Conservation (phyloP, 2,329 filamentous ascomycete species). For the Microdochium nivale region DNA sequence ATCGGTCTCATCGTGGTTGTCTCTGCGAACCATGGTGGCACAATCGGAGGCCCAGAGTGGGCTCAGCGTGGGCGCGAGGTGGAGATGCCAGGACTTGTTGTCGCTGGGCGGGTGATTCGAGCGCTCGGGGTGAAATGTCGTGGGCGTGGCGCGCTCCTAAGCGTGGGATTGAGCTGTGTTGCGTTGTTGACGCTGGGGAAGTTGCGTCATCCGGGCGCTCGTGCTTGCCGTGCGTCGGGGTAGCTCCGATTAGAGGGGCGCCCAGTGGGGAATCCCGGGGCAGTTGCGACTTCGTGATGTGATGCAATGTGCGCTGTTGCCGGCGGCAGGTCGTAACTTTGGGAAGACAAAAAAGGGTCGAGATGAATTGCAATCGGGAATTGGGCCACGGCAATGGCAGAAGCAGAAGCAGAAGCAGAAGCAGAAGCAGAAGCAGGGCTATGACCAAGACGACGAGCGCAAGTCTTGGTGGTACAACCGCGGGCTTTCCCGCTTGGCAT, state of each 20-base stretch:
- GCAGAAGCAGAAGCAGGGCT: not conserved
- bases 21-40: not conserved
- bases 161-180: not conserved
- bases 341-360: not conserved
- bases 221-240: not conserved
- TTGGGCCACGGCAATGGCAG: too few species aligned
- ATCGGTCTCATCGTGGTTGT: not conserved
- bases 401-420: not conserved
- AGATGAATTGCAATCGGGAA: not conserved
- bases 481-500: too few species aligned
- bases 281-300: not conserved
- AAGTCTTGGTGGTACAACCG: too few species aligned
- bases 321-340: too few species aligned
- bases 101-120: too few species aligned
- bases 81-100: too few species aligned
- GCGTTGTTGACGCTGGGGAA: not conserved
- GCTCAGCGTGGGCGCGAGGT: too few species aligned
- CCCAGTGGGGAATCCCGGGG: not conserved
- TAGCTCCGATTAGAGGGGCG: not conserved
- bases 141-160: not conserved
- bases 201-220: not conserved
- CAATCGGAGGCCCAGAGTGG: too few species aligned
- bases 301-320: too few species aligned
- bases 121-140: not conserved
- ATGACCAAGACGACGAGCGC: too few species aligned